A percentile compares a stretch with the other conserved stretches of the same genome.
phyloP scores from a whole-genome alignment of 169 alveolate genomes.

The Plasmodium sp. region DNA sequence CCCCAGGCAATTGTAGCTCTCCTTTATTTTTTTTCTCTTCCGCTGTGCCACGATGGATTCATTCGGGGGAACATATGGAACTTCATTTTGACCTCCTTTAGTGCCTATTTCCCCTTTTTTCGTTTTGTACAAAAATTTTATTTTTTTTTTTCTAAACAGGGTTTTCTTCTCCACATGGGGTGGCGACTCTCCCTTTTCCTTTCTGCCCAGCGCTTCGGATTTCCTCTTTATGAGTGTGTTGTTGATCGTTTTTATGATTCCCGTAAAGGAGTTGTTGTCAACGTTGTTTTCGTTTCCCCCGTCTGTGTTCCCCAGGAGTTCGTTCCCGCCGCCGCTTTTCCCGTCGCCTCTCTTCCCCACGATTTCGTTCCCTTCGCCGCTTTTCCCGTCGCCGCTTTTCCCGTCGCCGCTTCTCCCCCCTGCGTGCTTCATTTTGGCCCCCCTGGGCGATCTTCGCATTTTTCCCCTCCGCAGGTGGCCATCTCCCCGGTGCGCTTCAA shows the following conservation, averaged over 20 bases:
- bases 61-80: background rate
- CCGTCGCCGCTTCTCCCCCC: background rate
- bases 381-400: too few relatives aligned
- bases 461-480: background rate
- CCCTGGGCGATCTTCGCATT: background rate
- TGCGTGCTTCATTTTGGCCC: background rate
- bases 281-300: background rate
- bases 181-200: background rate
- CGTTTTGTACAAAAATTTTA: conserved; percentile 8
- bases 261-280: conserved; percentile 26
- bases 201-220: background rate
- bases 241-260: conserved; percentile 39
- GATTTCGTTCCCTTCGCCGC: background rate
- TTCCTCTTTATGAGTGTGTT: conserved; percentile 7
- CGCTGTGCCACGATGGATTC: background rate
- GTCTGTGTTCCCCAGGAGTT: background rate
- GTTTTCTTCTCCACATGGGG: background rate
- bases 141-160: conserved; percentile 8
- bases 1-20: background rate
- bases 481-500: background rate
- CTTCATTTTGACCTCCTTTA: background rate
- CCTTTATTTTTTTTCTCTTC: background rate
- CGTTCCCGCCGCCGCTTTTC: too few relatives aligned
- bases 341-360: too few relatives aligned
- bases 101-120: background rate